These are phyloP conservation scores for Thielaviopsis euricoi DNA, from an alignment of 2,329 filamentous ascomycete species.

Conservation along the genomic window DNA sequence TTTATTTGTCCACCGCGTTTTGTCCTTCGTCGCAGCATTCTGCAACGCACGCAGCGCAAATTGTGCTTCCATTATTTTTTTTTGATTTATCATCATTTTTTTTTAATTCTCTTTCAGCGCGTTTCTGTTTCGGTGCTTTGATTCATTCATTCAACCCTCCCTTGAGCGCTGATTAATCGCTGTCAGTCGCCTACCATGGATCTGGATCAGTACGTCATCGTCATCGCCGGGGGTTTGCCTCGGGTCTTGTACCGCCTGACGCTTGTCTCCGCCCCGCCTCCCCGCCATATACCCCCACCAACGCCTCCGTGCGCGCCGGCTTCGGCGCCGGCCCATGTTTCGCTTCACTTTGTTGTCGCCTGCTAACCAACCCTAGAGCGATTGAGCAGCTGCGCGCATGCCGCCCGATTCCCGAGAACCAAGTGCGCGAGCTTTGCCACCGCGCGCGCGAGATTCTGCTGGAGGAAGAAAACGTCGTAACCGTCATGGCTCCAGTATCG, in stretches of 20 bases:
- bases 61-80: not conserved
- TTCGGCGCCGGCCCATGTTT: constrained; percentile 12
- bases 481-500: constrained; percentile 86
- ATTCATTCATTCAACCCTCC: not conserved
- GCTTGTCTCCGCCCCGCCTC: not conserved
- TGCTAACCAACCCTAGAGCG: constrained; percentile 40
- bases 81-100: not conserved
- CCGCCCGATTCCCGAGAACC: constrained; percentile 83
- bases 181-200: constrained; percentile 56
- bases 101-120: not conserved
- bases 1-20: not conserved
- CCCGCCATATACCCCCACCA: not conserved
- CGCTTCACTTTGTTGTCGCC: not conserved
- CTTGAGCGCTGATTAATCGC: not conserved
- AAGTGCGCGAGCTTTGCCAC: constrained; percentile 94
- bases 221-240: not conserved
- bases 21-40: not conserved
- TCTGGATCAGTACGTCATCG: constrained; percentile 58
- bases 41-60: not conserved
- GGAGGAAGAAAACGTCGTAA: constrained; percentile 94
- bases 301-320: not conserved
- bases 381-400: constrained; percentile 93
- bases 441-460: constrained; percentile 92
- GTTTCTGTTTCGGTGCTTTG: not conserved
- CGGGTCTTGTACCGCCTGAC: not conserved